These are phyloP conservation scores for Pecoramyces ruminantium DNA, from an alignment of 192 early-diverging fungal genomes.

Conservation along the genomic window DNA sequence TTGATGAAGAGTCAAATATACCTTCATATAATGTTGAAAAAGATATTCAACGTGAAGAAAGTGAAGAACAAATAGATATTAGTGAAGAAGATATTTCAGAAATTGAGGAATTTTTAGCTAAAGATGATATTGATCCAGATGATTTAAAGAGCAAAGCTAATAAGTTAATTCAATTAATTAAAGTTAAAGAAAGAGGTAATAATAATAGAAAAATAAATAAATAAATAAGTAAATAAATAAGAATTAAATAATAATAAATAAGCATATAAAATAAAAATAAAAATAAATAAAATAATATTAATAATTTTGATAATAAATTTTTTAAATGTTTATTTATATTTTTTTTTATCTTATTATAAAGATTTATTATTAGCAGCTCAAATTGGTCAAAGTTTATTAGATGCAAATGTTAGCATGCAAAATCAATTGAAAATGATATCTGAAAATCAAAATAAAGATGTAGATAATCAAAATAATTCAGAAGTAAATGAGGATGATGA, in stretches of 20 bases:
- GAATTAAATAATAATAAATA: too few species aligned
- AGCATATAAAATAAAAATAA: too few species aligned
- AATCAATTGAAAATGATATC: not conserved
- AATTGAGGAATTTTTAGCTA: not conserved
- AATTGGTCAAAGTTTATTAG: not conserved
- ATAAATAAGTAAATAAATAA: too few species aligned
- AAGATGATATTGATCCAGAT: not conserved
- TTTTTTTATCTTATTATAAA: not conserved
- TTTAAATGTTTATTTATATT: too few species aligned
- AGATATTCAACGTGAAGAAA: not conserved
- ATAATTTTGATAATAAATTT: too few species aligned
- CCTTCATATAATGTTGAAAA: not conserved
- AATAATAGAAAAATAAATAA: too few species aligned
- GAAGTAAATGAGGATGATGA: not conserved
- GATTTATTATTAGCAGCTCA: not conserved
- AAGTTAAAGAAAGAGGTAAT: not conserved
- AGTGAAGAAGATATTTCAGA: not conserved
- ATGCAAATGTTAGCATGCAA: not conserved
- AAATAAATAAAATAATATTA: too few species aligned
- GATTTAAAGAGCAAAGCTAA: not conserved
- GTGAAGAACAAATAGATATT: not conserved
- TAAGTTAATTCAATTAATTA: not conserved
- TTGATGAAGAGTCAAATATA: too few species aligned
- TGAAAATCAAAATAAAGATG: not conserved
- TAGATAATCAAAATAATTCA: not conserved